Percentiles rank a stretch among this genome's conserved stretches.
phyloP scores from a whole-genome alignment of 805 yeast species.

The Suhomyces sp. region DNA sequence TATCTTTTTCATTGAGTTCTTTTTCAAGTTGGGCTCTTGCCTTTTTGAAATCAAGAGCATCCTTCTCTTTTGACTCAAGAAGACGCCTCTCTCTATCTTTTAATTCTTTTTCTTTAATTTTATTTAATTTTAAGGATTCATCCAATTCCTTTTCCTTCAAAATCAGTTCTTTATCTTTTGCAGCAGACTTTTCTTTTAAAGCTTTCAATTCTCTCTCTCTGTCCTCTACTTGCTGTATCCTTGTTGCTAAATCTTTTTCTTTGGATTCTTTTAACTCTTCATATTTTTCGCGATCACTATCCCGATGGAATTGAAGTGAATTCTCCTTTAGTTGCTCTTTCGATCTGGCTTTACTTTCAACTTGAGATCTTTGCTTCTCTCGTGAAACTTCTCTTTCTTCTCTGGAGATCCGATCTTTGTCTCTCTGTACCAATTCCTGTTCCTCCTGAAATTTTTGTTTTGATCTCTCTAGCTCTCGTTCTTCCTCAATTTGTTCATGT shows the following conservation, averaged over 20 bases:
- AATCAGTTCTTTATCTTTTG: constrained; percentile 11
- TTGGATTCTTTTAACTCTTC: constrained; percentile 4
- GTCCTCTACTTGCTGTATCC: constrained; percentile 2
- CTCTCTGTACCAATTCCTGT: constrained; percentile 6
- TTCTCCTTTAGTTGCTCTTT: constrained; percentile 14
- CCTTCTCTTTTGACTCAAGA: background rate
- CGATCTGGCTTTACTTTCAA: background rate
- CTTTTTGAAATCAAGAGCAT: background rate
- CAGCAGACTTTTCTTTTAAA: too few relatives aligned
- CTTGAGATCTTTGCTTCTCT: constrained; percentile 2
- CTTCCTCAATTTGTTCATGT: constrained; percentile 5
- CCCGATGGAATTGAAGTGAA: too few relatives aligned
- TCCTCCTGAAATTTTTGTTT: constrained; percentile 3
- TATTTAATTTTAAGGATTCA: constrained; percentile 9
- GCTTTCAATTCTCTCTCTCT: constrained; percentile 6
- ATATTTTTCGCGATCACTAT: background rate
- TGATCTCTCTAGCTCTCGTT: background rate
- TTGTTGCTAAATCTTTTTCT: constrained; percentile 6
- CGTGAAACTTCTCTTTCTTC: constrained; percentile 4
- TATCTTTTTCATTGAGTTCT: constrained; percentile 8
- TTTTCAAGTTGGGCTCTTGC: constrained; percentile 9
- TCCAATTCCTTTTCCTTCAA: constrained; percentile 9
- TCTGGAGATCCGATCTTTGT: constrained; percentile 1
- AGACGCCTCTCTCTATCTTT: too few relatives aligned
- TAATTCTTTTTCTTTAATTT: constrained; percentile 8